Conservation (phyloP, 2,329 filamentous ascomycete genomes). For the Trichoderma atrobrunneum region DNA sequence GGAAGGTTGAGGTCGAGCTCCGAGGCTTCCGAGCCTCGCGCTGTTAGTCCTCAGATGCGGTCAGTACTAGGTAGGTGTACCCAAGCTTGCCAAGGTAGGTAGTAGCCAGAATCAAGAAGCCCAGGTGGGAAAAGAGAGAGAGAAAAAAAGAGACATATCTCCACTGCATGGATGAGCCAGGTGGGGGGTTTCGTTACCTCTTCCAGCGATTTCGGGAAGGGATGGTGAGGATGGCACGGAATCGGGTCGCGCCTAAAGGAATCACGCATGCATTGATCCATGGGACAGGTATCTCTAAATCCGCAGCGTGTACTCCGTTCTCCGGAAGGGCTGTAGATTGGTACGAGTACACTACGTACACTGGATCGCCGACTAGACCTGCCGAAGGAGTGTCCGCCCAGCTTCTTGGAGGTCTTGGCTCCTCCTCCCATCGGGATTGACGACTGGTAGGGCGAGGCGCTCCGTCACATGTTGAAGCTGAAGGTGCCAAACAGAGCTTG, state of each 20-base stretch:
- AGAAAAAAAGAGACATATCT: not conserved
- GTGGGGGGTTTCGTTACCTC: constrained; percentile 1
- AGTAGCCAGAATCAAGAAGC: not conserved
- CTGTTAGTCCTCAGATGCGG: constrained; percentile 4
- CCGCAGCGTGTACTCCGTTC: not conserved
- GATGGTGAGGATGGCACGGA: not conserved
- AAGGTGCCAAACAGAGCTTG: constrained; percentile 12
- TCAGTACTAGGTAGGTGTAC: constrained; percentile 4
- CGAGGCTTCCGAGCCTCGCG: constrained; percentile 15
- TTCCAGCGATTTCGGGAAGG: constrained; percentile 10
- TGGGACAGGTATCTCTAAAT: not conserved
- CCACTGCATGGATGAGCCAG: not conserved
- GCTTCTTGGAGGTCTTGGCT: not conserved
- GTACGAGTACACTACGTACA: not conserved
- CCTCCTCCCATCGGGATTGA: not conserved
- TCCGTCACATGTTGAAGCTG: constrained; percentile 11
- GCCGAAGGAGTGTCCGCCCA: not conserved
- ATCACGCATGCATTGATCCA: not conserved
- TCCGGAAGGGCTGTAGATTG: not conserved
- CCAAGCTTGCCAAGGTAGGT: not conserved
- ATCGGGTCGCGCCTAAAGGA: constrained; percentile 10
- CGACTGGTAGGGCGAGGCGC: not conserved
- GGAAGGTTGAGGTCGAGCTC: constrained; percentile 5
- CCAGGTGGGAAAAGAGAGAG: not conserved
- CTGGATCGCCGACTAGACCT: not conserved